Conservation (phyloP, 305 asterid species). For the Fraxinus velutina region DNA sequence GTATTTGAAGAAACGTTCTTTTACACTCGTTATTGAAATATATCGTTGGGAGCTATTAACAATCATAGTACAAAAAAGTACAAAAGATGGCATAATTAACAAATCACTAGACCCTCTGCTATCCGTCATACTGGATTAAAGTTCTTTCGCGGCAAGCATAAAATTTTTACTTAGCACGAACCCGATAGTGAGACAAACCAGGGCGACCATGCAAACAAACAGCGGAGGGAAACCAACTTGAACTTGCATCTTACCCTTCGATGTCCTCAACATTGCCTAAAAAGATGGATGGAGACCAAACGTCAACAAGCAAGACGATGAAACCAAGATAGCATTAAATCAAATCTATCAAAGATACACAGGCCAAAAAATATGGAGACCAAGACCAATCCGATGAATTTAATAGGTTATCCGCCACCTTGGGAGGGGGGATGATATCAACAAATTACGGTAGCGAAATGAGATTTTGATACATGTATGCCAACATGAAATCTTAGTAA, state of each 20-base stretch:
- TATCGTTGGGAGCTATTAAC: conserved; percentile 22
- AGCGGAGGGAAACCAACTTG: conserved; percentile 75
- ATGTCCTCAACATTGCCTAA: conserved; percentile 52
- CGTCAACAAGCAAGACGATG: background rate
- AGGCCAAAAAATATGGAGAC: background rate
- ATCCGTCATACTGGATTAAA: conserved; percentile 26
- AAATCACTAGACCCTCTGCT: conserved; percentile 26
- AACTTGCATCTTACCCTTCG: conserved; percentile 34
- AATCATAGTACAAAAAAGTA: conserved; percentile 25
- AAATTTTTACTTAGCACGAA: conserved; percentile 28
- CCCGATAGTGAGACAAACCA: conserved; percentile 58
- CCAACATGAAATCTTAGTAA: background rate
- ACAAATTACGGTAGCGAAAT: background rate
- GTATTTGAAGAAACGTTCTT: background rate
- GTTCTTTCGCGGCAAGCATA: background rate
- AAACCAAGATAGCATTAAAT: background rate
- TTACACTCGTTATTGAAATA: background rate
- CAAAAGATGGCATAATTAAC: conserved; percentile 20
- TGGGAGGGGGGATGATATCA: background rate
- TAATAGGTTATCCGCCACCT: background rate
- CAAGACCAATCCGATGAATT: background rate
- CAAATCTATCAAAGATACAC: background rate
- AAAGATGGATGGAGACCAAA: background rate
- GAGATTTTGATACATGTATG: background rate
- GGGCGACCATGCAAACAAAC: conserved; percentile 70